These are phyloP conservation scores for Pharus latifolius DNA, from an alignment of 176 grass and related monocot genomes.

Conservation along the genomic window DNA sequence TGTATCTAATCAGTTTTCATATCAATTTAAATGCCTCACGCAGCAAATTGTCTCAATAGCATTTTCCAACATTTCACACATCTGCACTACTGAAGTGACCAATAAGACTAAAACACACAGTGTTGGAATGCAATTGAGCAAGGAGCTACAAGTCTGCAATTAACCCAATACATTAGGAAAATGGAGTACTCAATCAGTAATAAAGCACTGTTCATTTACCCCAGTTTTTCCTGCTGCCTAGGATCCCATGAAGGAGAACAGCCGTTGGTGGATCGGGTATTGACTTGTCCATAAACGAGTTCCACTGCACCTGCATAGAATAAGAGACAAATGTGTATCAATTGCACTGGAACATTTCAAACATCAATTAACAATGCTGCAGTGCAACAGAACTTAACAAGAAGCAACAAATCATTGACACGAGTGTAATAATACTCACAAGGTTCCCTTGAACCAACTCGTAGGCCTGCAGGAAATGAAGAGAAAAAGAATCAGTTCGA, in stretches of 20 bases:
- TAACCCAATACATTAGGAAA: background rate
- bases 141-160: background rate
- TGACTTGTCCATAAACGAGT: constrained; percentile 94
- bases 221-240: constrained; percentile 95
- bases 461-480: constrained; percentile 61
- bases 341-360: background rate
- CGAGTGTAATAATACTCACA: constrained; percentile 38
- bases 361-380: background rate
- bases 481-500: background rate
- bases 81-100: background rate
- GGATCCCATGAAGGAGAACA: constrained; percentile 96
- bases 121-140: no score
- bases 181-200: background rate
- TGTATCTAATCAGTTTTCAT: constrained; percentile 7
- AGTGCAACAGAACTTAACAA: background rate
- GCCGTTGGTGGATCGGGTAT: constrained; percentile 93
- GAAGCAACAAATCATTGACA: background rate
- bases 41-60: background rate
- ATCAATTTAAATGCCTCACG: background rate
- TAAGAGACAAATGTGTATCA: background rate
- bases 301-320: constrained; percentile 70
- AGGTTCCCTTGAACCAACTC: constrained; percentile 88
- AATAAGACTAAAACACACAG: no score
- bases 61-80: background rate
- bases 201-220: constrained; percentile 35